Evolutionary conservation across 2,329 filamentous ascomycete species (phyloP), one percentile per base, ranked within the genome.

Genomic region (Leptosphaerulina australis): DNA sequence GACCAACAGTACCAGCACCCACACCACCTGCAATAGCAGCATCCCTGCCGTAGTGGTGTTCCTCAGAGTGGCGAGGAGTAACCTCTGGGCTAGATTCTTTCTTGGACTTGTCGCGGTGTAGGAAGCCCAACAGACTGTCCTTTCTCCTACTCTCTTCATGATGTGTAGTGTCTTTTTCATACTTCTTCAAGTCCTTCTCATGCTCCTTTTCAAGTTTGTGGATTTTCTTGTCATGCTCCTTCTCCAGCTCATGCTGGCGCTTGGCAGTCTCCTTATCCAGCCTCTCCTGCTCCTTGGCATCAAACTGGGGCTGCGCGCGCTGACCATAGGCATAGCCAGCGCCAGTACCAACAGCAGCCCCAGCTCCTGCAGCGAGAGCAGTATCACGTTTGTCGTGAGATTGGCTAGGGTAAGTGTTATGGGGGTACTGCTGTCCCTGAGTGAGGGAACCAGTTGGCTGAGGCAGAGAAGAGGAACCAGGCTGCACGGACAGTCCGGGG

Each of bases 31-130:
- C 63, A 43, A 60, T 62, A 4, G 63, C 60, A 14, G 52, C 63
- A 6, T 59, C 63, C 17, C 51, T 60, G 10, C 58, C 63, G 29
- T 67, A 64, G 11, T 71, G 62, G 24, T 55, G 59, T 9, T 64
- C 63, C 17, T 54, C 50, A 28, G 63, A 62, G 4, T 59, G 51
- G 26, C 58, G 57, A 9, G 60, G 63, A 8, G 57, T 55, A 5
- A 37, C 44, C 15, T 60, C 59, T 3, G 59, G 59, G 43, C 57
- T 58, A 12, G 47, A 39, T 3, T 72, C 60, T 38, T 72, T 72
- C 51, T 71, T 67, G 50, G 73, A 67, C 60, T 76, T 76, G 56
- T 75, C 68, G n/a, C 71, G 68, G 51, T 75, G 72, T 22, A 76
- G 54, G 57, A 76, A 75, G 15, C 72, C 68, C 18, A 75, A 58